Percentiles rank a stretch among this genome's conserved stretches.
Conservation (phyloP, 116 monocot genomes). For the Iris pallida region DNA sequence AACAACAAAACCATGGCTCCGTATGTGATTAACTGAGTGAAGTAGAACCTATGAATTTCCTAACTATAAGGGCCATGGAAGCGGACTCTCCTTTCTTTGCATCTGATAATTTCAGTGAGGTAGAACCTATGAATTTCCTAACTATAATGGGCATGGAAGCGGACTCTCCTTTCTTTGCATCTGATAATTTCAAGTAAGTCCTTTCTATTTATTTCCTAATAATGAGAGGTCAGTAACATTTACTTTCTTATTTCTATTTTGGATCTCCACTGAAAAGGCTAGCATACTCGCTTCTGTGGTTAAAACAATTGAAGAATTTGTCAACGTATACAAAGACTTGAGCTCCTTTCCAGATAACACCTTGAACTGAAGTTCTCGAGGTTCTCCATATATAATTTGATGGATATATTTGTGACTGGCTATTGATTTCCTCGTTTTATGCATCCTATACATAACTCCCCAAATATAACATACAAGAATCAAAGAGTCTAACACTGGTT, state of each 20-base stretch:
- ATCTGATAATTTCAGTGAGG: too few species aligned
- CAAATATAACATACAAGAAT: constrained; percentile 43
- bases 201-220: not conserved
- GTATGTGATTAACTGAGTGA: too few species aligned
- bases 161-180: constrained; percentile 55
- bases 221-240: not conserved
- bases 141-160: constrained; percentile 40
- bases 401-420: too few species aligned
- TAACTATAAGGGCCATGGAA: too few species aligned
- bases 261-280: constrained; percentile 41
- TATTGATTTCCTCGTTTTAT: not conserved
- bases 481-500: constrained; percentile 90
- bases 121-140: constrained; percentile 52
- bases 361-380: too few species aligned
- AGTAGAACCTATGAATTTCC: too few species aligned
- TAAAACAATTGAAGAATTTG: constrained; percentile 64
- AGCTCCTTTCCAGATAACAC: constrained; percentile 85
- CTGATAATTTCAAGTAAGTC: constrained; percentile 79
- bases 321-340: constrained; percentile 55
- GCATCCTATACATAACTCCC: not conserved
- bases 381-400: too few species aligned
- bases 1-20: too few species aligned
- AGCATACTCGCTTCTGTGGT: constrained; percentile 46
- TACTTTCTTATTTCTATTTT: not conserved
- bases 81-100: too few species aligned